These are phyloP conservation scores for Medicago ruthenica DNA, from an alignment of 306 rosid species.

Conservation along the genomic window DNA sequence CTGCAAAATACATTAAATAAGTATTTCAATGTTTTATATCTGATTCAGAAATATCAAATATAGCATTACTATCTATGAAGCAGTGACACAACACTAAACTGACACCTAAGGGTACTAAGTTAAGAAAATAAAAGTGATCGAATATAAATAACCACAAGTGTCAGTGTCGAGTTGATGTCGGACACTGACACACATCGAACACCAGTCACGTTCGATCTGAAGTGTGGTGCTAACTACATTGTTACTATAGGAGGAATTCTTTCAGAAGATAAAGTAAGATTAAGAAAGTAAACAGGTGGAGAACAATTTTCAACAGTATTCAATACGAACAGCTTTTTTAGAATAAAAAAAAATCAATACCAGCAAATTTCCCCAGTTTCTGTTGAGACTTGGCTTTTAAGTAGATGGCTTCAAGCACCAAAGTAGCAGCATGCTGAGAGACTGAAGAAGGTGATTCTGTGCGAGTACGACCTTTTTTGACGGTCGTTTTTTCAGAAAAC, in stretches of 20 bases:
- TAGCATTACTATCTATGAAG: neutral
- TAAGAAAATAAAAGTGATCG: too few species aligned
- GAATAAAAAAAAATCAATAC: too few species aligned
- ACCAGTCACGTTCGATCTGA: neutral
- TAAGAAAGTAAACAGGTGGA: conserved; percentile 13
- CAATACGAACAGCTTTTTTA: neutral
- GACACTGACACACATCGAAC: neutral
- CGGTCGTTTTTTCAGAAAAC: too few species aligned
- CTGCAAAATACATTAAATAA: conserved; percentile 60
- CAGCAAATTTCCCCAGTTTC: too few species aligned
- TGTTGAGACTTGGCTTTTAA: too few species aligned
- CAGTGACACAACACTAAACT: neutral
- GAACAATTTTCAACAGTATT: conserved; percentile 40
- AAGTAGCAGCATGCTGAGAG: too few species aligned
- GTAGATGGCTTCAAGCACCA: too few species aligned
- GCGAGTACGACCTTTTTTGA: too few species aligned
- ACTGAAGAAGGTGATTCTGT: too few species aligned
- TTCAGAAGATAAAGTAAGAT: conserved; percentile 32
- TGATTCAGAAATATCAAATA: conserved; percentile 18
- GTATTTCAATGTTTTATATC: conserved; percentile 38
- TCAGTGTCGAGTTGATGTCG: neutral
- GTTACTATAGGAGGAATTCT: neutral
- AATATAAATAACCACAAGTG: neutral
- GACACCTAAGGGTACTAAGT: neutral
- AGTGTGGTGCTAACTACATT: neutral